Evolutionary conservation across 2,329 filamentous ascomycete genomes (phyloP), one percentile per base, ranked within the genome.

Genomic region (Chaetomium sp.): DNA sequence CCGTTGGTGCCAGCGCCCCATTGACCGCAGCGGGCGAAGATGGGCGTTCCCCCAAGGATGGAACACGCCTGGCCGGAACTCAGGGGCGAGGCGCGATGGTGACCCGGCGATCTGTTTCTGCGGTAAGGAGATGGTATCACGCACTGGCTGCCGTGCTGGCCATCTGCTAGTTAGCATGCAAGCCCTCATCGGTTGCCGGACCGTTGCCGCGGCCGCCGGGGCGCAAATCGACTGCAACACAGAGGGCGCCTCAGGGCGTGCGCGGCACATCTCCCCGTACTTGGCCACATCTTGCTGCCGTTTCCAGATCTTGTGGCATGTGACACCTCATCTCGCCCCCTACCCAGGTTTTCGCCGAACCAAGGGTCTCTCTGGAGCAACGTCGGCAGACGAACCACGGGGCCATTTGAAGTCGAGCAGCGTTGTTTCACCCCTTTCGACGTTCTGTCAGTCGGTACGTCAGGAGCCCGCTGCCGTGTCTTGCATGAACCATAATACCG

Each of bases 281-380:
- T 66, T 69, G 71, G 60, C 70, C 71, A 72, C 71, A 70, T 73
- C 67, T 71, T 72, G 71, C 71, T 74, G 73, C 73, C 72, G 73
- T 74, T 75, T 70, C 70, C 72, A 81, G 81, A 83, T 83, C 80
- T 80, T 80, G 81, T 83, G 75, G 72, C 74, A 82, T 78, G 78
- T 82, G 80, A 82, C 77, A 76, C 71, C 75, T 81, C 77, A 78
- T 69, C 67, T 64, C 56, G 50, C 65, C 23, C 67, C 63, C 58
- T 13, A 66, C 63, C 53, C 73, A 74, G 74, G 70, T 70, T 58
- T 68, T 65, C 70, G 72, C 70, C 67, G 70, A 64, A 63, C 55
- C 67, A 70, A 72, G 68, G 70, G 64, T 66, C 66, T 63, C 38
- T 57, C 60, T 67, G 63, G 63, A 61, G 61, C 38, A 61, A 68